Evolutionary conservation across 495 filamentous ascomycete species (phyloP), one percentile per base, ranked within the genome.

Genomic region (Cryomyces antarcticus): DNA sequence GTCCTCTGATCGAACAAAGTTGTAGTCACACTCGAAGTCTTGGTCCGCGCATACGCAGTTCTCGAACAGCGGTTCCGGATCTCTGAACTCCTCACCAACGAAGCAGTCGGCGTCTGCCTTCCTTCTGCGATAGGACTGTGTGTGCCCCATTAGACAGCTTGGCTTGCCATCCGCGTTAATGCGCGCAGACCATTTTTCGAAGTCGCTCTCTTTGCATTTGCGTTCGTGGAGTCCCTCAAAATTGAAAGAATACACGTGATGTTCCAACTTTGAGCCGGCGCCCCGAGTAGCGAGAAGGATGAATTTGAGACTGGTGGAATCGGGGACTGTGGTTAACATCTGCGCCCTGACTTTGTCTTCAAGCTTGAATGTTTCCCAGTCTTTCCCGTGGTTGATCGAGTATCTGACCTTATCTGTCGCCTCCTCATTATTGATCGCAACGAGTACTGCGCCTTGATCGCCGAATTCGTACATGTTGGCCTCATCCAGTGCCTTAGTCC

Each of bases 21-120:
- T 87, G 65, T 77, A 92, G 54, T 95, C 84, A 57, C 89, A 97
- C 58, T 97, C 89, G 53, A 82, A 97, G 58, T 97, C 89, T 31
- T 68, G 64, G 7, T 76, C 69, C 0, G 74, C 73, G 62, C 89
- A 97, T 17, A 80, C 70, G 66, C 89, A 97, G 30, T 66, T 57
- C 46, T 80, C 68, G 29, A 70, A 75, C 31, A 71, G 60, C 3
- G 77, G 69, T 12, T 65, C 50, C 0, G 79, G 70, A 46, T 87
- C 78, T 52, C 85, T 72, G 62, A 87, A 94, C 38, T 84, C 73
- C 50, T 88, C 67, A 45, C 80, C 80, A 43, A 95, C 70, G 60
- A 93, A 93, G 60, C 92, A 97, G 42, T 93, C 70, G 1, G 77
- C 74, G 53, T 87, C 77, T 47, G 79, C 72, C 60, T 89, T 93